phyloP scores from a whole-genome alignment of 1,284 basidiomycete genomes.

The Cryptococcus deneoformans region DNA sequence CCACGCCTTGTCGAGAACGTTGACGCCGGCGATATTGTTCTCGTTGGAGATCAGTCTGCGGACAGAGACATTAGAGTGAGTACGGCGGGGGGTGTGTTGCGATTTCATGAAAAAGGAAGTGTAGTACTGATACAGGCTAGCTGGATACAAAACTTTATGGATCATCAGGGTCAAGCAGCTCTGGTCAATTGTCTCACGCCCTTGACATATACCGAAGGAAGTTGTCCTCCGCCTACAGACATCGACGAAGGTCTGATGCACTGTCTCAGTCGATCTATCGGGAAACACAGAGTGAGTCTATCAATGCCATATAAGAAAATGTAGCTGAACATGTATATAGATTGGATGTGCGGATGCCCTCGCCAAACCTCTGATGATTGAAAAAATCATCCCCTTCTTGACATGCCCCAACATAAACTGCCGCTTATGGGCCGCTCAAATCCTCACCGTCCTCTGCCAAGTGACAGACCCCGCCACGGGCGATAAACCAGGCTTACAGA shows the following conservation, averaged over 20 bases:
- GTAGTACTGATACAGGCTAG: background rate
- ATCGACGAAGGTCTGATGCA: conserved; percentile 1
- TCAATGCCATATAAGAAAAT: conserved; percentile 83
- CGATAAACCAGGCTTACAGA: conserved; percentile 45
- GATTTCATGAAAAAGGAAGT: no score
- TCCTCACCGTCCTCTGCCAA: conserved; percentile 56
- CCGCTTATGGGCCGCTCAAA: conserved; percentile 75
- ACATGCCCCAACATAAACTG: conserved; percentile 79
- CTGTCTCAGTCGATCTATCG: background rate
- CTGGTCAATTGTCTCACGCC: conserved; percentile 70
- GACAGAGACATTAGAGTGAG: conserved; percentile 73
- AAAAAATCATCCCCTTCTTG: conserved; percentile 78
- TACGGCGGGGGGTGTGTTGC: no score
- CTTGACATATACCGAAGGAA: conserved; percentile 1
- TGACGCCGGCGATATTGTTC: conserved; percentile 29
- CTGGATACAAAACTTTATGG: conserved; percentile 73
- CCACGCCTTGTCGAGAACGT: conserved; percentile 36
- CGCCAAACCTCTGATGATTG: conserved; percentile 71
- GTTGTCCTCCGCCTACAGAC: background rate
- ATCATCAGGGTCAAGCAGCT: conserved; percentile 77
- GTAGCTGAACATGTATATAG: conserved; percentile 59
- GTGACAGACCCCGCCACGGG: conserved; percentile 40
- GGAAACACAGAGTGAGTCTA: background rate
- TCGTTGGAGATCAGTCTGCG: conserved; percentile 56
- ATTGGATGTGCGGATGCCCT: conserved; percentile 74